phyloP scores from a whole-genome alignment of 1,284 basidiomycete species.

The Lentinus polychrous region DNA sequence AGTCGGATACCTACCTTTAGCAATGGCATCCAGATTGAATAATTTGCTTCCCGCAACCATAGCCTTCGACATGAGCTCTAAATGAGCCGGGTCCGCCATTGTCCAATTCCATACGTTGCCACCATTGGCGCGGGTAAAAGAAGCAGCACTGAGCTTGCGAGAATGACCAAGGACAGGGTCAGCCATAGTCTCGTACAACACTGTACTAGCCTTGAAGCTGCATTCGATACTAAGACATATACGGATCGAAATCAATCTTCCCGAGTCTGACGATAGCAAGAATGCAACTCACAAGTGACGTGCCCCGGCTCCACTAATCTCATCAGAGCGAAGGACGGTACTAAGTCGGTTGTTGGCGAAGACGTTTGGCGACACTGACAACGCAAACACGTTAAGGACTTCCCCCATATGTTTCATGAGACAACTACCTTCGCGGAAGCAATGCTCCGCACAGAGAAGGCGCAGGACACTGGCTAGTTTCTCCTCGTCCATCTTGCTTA shows the following conservation, averaged over 20 bases:
- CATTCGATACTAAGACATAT: too few relatives aligned
- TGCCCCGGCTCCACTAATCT: too few relatives aligned
- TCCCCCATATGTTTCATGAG: not conserved
- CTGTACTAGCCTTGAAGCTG: not conserved
- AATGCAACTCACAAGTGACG: too few relatives aligned
- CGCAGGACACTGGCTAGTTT: not conserved
- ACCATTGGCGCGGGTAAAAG: not conserved
- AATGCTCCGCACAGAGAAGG: not conserved
- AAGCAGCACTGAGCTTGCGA: not conserved
- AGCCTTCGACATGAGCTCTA: not conserved
- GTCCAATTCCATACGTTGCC: not conserved
- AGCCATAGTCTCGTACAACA: not conserved
- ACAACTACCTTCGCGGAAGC: not conserved
- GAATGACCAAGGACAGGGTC: not conserved
- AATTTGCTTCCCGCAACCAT: not conserved
- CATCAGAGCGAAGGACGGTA: not conserved
- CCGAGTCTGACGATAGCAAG: too few relatives aligned
- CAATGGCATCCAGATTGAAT: slow-evolving; percentile 1
- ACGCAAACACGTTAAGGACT: not conserved
- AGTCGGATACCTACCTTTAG: not conserved
- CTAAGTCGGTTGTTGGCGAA: not conserved
- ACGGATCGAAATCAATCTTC: too few relatives aligned
- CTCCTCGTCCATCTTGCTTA: not conserved
- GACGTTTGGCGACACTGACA: not conserved
- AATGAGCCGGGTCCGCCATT: not conserved